Conservation (phyloP, 2,329 filamentous ascomycete species). For the Colletotrichum sp. region DNA sequence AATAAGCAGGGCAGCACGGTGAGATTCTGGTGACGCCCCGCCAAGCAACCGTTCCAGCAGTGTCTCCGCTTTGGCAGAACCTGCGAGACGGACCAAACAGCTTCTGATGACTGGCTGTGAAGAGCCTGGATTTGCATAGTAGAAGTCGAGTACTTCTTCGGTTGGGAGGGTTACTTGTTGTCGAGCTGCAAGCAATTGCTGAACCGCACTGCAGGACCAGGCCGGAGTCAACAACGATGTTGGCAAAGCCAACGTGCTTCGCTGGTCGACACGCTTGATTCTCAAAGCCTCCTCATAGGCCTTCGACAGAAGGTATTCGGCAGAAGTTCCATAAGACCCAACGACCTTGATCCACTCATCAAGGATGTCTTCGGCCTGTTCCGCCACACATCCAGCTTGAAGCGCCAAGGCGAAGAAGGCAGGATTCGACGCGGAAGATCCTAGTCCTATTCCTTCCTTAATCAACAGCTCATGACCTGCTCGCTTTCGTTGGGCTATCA, state of each 20-base stretch:
- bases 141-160: not conserved
- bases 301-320: not conserved
- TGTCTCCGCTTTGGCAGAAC: not conserved
- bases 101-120: not conserved
- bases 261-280: fast-evolving
- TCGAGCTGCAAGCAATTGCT: not conserved
- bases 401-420: not conserved
- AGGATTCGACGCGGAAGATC: not conserved
- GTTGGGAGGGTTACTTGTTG: not conserved
- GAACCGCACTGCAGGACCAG: not conserved
- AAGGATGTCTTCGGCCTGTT: not conserved
- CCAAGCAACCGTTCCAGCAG: not conserved
- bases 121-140: not conserved
- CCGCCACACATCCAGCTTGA: not conserved
- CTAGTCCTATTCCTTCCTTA: not conserved
- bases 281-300: not conserved
- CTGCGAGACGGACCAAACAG: not conserved
- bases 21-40: not conserved
- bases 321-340: not conserved
- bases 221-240: not conserved
- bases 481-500: not conserved
- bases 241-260: not conserved
- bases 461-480: not conserved
- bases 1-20: not conserved
- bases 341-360: not conserved